Base-by-base conservation (phyloP, 345 rosid genomes). In the Eucalyptus sideroxylon region DNA sequence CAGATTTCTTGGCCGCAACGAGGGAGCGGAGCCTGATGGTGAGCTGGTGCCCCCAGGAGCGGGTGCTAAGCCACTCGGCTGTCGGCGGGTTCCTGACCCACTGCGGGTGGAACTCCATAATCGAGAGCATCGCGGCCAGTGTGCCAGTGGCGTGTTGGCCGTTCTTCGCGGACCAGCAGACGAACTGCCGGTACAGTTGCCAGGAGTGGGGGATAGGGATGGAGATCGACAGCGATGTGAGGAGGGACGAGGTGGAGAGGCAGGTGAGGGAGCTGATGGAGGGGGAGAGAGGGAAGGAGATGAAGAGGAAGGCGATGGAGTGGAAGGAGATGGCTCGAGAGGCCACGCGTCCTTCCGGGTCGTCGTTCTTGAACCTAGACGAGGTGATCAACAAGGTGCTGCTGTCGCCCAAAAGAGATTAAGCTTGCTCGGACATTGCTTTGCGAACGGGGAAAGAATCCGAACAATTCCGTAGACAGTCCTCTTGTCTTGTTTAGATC, bases 51-150 rank as follows among this genome's bases (percentile, higher is more conserved):
- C 93, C 96, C 2, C 97, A 95, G 19, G 93, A 93, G 87, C 77
- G 91, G 88, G 96, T 95, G 51, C 90, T 95, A 14, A 90, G 86
- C 49, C 97, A 95, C 90, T 92, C 94, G 5, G 88, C 95, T 0
- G 27, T 93, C 2, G 95, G 95, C 11, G 96, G 94, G 27, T 93
- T 95, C 86, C 87, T 95, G 40, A 95, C 96, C 2, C 97, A 95
- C 26, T 85, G 89, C 15, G 96, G 97, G 10, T 95, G 97, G 96
- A 95, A 95, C 77, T 95, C 97, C 7, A 94, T 89, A 4, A 9
- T 94, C 6, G 96, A 95, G 89, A 94, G 96, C 44, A 42, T 42
- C 44, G 44, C 44, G 8, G 44, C 44, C 44, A 42, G 44, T 6
- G 44, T 42, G 44, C 44, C 44, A 2, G 44, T 42, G 44, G 44